Evolutionary conservation across 208 protist species (phyloP), one percentile per base, ranked within the genome.

Genomic region (Leishmania tropica): DNA sequence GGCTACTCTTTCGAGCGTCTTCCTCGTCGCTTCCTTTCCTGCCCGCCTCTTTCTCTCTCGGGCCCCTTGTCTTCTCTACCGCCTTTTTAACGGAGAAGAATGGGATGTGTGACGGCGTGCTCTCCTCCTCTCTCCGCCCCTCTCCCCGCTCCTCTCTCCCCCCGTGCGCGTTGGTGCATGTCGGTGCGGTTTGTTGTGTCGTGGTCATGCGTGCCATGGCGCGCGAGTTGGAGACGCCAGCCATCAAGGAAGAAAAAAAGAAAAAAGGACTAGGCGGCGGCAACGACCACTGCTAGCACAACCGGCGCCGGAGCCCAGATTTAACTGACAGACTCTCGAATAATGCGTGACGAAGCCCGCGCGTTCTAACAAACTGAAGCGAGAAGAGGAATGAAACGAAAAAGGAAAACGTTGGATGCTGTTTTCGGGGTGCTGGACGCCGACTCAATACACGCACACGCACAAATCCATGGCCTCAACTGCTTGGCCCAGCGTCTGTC

Each of bases 301-400:
- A 53, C 68, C 28, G 19, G 28, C 68, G 24, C 45, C 45, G 37
- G 15, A 45, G 11, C 28, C 15, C 40, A 37, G 68, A 45, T 74
- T 40, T 74, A 53, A 74, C 42, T 11, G 68, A 74, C 40, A 53
- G 45, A 53, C 28, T 53, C 42, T 53, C 68, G 68, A 74, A 74
- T 74, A 74, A 74, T 74, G 68, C 68, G 68, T 74, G 68, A 53
- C 37, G 1, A 53, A 31, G 28, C 28, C 68, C 5, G 51, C 45
- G 68, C 68, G 68, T 31, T 53, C n/a, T 74, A 37, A 74, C 68
- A 31, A 53, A 37, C 10, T 53, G 56, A 68, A 65, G 75, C 15
- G 51, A 79, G 47, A 28, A 64, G 45, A 47, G 45, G 10, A 47
- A 11, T 47, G 6, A 56, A 85, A 81, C 21, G 53, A 51, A 51